Evolutionary conservation across 2,329 filamentous ascomycete species (phyloP).

Genomic region (Diaporthe sp.): DNA sequence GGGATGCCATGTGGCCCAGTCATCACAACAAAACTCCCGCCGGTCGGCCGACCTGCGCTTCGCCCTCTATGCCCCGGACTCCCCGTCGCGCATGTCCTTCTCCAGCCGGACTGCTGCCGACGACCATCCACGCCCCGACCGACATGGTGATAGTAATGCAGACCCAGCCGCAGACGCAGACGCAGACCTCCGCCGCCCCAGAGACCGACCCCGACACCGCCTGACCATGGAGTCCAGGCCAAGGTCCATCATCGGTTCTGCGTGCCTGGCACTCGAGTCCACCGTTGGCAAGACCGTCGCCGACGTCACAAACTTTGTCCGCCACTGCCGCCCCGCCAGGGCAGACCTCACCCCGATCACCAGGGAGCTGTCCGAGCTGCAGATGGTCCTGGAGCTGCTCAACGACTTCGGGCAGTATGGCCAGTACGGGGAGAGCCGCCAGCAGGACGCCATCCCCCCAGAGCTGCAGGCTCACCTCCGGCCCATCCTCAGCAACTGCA

Average conservation of each 20-base stretch:
- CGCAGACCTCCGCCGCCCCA: not conserved
- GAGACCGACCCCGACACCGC: slow-evolving; percentile 10
- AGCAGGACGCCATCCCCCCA: slow-evolving; percentile 36
- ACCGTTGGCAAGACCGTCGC: slow-evolving; percentile 42
- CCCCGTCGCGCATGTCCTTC: slow-evolving; percentile 4
- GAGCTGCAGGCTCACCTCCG: slow-evolving; percentile 43
- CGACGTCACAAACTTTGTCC: slow-evolving; percentile 44
- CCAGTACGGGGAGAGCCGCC: not conserved
- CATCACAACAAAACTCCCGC: slow-evolving; percentile 24
- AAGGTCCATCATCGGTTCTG: slow-evolving; percentile 38
- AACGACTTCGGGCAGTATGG: slow-evolving; percentile 42
- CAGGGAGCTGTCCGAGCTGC: slow-evolving; percentile 44
- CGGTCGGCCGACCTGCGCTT: slow-evolving; percentile 13
- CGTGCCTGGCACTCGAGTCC: slow-evolving; percentile 42
- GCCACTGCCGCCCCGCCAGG: slow-evolving; percentile 44
- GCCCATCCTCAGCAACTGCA: slow-evolving; percentile 44
- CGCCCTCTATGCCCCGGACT: not conserved
- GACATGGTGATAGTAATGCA: not conserved
- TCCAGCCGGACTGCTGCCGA: not conserved
- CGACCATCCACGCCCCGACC: not conserved
- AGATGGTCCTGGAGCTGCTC: slow-evolving; percentile 45
- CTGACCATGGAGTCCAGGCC: slow-evolving; percentile 33
- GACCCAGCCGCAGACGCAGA: not conserved
- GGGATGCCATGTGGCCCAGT: slow-evolving; percentile 27
- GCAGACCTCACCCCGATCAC: slow-evolving; percentile 44